A percentile compares a stretch with the other conserved stretches of the same genome.
phyloP scores from a whole-genome alignment of 202 grass and related monocot genomes.

The Alloteropsis angusta region DNA sequence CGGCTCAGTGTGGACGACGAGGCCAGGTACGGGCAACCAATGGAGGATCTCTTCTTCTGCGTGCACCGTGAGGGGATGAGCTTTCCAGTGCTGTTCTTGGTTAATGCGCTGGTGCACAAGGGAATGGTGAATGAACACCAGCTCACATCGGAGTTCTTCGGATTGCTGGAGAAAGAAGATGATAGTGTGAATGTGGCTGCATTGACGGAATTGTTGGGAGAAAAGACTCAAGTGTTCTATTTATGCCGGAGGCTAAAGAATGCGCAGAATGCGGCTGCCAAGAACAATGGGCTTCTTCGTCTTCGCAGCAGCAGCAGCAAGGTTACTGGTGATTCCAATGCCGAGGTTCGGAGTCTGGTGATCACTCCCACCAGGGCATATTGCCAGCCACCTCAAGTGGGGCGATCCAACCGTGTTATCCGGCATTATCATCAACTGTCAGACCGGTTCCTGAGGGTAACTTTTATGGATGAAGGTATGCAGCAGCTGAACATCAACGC shows the following conservation, averaged over 20 bases:
- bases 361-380: constrained; percentile 81
- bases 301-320: background rate
- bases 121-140: constrained; percentile 62
- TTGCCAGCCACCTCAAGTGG: constrained; percentile 55
- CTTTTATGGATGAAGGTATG: constrained; percentile 84
- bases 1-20: constrained; percentile 33
- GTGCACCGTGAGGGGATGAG: constrained; percentile 36
- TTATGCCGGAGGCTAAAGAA: constrained; percentile 24
- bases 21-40: constrained; percentile 24
- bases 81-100: constrained; percentile 52
- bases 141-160: constrained; percentile 57
- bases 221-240: constrained; percentile 40
- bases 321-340: constrained; percentile 7
- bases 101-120: constrained; percentile 70
- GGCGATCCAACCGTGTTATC: constrained; percentile 66
- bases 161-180: constrained; percentile 30
- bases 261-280: constrained; percentile 27
- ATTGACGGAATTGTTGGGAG: constrained; percentile 44
- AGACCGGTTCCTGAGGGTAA: constrained; percentile 79
- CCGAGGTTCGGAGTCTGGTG: constrained; percentile 51
- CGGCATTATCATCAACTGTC: constrained; percentile 49
- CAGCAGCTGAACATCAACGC: constrained; percentile 52
- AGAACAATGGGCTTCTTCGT: constrained; percentile 20
- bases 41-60: constrained; percentile 49
- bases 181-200: constrained; percentile 48